phyloP scores from a whole-genome alignment of 108 stramenopile genomes.

The Pseudonitzschia multiseries region DNA sequence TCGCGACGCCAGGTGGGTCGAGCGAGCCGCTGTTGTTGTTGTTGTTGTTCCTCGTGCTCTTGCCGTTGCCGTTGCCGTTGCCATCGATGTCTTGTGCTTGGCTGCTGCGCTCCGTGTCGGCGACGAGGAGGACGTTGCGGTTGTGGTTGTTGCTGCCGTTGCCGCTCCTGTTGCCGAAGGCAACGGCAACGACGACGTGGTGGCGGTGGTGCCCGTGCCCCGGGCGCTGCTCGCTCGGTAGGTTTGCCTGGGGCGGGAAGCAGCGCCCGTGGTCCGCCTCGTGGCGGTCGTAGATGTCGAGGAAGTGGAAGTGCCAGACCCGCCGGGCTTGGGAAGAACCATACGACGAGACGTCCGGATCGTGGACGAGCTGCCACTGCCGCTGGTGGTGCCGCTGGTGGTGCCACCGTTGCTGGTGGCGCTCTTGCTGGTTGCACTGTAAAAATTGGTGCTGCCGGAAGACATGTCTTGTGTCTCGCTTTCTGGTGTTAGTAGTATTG shows the following conservation, averaged over 20 bases:
- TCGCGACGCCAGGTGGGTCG: neutral
- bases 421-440: neutral
- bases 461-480: neutral
- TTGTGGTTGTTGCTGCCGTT: neutral
- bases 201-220: no score
- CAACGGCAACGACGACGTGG: no score
- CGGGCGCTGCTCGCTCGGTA: no score
- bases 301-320: neutral
- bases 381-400: neutral
- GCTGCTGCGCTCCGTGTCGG: no score
- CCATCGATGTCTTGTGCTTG: no score
- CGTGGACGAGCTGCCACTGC: neutral
- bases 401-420: neutral
- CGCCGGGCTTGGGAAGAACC: neutral
- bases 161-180: neutral
- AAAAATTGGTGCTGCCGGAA: neutral
- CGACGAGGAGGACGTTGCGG: neutral
- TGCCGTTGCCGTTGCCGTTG: neutral
- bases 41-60: no score
- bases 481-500: neutral
- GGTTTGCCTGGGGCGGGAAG: no score
- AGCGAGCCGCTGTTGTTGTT: neutral
- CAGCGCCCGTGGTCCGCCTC: neutral
- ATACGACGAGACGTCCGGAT: neutral
- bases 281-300: neutral